Evolutionary conservation across 805 yeast genomes (phyloP).

Genomic region (Brettanomyces nanus): DNA sequence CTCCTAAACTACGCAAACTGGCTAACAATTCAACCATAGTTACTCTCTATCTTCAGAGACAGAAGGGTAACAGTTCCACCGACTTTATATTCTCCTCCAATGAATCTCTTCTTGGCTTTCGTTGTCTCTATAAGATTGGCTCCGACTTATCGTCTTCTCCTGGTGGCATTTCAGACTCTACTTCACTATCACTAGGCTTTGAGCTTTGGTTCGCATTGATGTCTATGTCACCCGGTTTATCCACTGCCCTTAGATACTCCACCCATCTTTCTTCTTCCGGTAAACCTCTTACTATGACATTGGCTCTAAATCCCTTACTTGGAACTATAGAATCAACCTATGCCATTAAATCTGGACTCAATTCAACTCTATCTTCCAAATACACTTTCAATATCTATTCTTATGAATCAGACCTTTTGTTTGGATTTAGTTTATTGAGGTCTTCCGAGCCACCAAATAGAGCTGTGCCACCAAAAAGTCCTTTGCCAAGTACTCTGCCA

Average conservation of each 20-base stretch:
- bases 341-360: slow-evolving; percentile 69
- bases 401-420: slow-evolving; percentile 73
- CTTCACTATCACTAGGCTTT: slow-evolving; percentile 64
- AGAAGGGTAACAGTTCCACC: slow-evolving; percentile 51
- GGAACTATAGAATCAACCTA: slow-evolving; percentile 88
- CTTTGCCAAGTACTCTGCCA: neutral
- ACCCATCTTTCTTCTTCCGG: slow-evolving; percentile 76
- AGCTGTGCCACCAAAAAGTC: neutral
- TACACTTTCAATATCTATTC: slow-evolving; percentile 90
- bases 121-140: slow-evolving; percentile 66
- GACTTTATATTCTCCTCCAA: slow-evolving; percentile 79
- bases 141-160: slow-evolving; percentile 6
- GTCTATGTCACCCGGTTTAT: slow-evolving; percentile 82
- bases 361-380: slow-evolving; percentile 70
- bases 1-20: slow-evolving; percentile 25
- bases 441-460: neutral
- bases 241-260: slow-evolving; percentile 77
- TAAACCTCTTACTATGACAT: slow-evolving; percentile 80
- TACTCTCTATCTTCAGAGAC: slow-evolving; percentile 65
- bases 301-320: slow-evolving; percentile 80
- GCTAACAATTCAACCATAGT: slow-evolving; percentile 34
- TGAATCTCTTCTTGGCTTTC: slow-evolving; percentile 74
- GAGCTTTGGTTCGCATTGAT: slow-evolving; percentile 84
- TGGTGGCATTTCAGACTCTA: slow-evolving; percentile 12
- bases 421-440: slow-evolving; percentile 83